Evolutionary conservation across 129 eudicot species (phyloP), one percentile per base, ranked within the genome.

Genomic region (Artemisia argyi): DNA sequence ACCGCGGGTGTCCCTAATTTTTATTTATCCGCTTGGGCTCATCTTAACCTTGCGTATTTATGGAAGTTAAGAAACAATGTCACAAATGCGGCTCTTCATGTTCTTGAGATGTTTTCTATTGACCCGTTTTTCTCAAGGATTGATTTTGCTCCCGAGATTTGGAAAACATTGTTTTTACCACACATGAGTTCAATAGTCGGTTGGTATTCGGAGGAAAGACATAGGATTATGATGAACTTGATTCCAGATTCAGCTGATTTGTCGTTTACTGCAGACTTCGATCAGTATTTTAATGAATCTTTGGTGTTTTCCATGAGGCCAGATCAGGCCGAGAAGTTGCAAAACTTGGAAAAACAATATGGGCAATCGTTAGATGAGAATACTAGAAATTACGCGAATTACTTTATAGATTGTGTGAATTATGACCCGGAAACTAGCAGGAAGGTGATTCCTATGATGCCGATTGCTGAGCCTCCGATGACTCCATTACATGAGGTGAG

Each of bases 1-100:
- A 90, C 97, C 4, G 93, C 89, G 0, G 94, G 97, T 28, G 94
- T 90, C 39, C 94, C 97, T 72, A 90, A 90, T 58, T 87, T 65
- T 62, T 90, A 90, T 71, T 84, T 90, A 28, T 90, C 94, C 0
- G 91, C 97, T 75, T 90, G 97, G 97, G 97, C 97, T 2, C 94
- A 87, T 42, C 65, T 90, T 56, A 90, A 90, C 57, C 83, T 90
- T 20, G 65, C 97, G 0, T 85, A 85, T 68, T 69, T 90, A 56
- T 85, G 91, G 89, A 85, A 81, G 71, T 66, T 90, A 62, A 82
- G 85, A 72, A 81, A 87, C 61, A 75, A 90, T 72, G 74, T 71
- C 7, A 82, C 80, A 14, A 87, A 79, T 61, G 77, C 83, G 9
- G 94, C 81, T 63, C 82, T 87, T 81, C 97, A 90, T 73, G 80